phyloP scores from a whole-genome alignment of 805 yeast species.

The Nakazawaea siamensis region DNA sequence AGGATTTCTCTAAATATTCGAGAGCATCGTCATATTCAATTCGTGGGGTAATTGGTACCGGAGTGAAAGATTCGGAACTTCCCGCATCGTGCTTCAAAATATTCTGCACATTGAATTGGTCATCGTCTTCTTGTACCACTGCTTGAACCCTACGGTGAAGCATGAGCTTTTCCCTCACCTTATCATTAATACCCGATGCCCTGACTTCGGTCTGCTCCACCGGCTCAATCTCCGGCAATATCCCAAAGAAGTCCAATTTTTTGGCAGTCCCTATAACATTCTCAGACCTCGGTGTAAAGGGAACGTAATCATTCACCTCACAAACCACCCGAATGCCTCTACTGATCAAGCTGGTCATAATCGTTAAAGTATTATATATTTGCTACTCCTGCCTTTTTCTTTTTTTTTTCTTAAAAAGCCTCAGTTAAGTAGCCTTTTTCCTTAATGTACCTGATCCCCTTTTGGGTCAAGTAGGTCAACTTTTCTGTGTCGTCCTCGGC shows the following conservation, averaged over 20 bases:
- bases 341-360: too few species aligned
- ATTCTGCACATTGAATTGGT: slow-evolving; percentile 2
- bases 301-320: too few species aligned
- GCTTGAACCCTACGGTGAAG: slow-evolving; percentile 2
- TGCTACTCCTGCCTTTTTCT: background rate
- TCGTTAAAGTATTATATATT: background rate
- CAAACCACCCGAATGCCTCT: too few species aligned
- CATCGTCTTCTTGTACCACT: slow-evolving; percentile 3
- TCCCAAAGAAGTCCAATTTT: too few species aligned
- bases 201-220: too few species aligned
- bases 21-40: background rate
- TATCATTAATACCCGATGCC: too few species aligned
- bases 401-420: background rate
- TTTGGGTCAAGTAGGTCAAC: slow-evolving; percentile 8
- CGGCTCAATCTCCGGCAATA: too few species aligned
- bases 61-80: background rate
- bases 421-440: slow-evolving; percentile 3
- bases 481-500: slow-evolving; percentile 30
- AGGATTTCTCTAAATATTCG: slow-evolving; percentile 13
- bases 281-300: too few species aligned
- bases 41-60: background rate
- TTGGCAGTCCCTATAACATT: too few species aligned
- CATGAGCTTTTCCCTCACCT: slow-evolving; percentile 6
- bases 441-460: slow-evolving; percentile 3
- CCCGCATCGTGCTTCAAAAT: slow-evolving; percentile 6